Conservation (phyloP, 441 rosid species). For the Kokia cookei region DNA sequence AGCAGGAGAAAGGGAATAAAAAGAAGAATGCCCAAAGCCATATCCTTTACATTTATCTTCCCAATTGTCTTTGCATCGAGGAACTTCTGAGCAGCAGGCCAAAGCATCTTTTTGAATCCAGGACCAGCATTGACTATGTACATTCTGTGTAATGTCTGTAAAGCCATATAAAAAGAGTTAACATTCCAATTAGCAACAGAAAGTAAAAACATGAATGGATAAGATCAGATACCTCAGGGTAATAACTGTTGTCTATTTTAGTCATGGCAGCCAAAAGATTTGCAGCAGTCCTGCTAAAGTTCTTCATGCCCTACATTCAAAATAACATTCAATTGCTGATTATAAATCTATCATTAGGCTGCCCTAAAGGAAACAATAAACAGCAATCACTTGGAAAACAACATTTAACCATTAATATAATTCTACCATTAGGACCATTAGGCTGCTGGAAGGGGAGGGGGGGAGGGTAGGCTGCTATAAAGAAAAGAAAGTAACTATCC, state of each 20-base stretch:
- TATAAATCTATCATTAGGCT: constrained; percentile 20
- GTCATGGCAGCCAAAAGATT: constrained; percentile 75
- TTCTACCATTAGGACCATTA: background rate
- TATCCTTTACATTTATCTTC: constrained; percentile 70
- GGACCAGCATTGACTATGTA: constrained; percentile 92
- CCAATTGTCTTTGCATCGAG: constrained; percentile 79
- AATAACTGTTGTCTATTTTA: constrained; percentile 82
- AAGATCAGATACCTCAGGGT: constrained; percentile 76
- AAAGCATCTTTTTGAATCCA: constrained; percentile 91
- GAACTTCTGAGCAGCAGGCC: constrained; percentile 98
- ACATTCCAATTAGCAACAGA: constrained; percentile 8
- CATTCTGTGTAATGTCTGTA: constrained; percentile 87
- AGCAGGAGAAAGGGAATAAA: constrained; percentile 1
- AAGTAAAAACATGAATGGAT: constrained; percentile 1
- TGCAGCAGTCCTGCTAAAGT: constrained; percentile 78
- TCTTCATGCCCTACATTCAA: constrained; percentile 75
- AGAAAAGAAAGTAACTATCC: background rate
- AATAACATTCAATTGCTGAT: constrained; percentile 11
- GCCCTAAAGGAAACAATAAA: constrained; percentile 3
- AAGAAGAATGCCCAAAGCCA: constrained; percentile 8
- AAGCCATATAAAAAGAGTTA: constrained; percentile 13
- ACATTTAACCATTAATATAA: background rate
- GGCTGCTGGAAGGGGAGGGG: background rate
- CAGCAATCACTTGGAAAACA: background rate
- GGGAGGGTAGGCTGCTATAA: constrained; percentile 1